Evolutionary conservation across 208 protist species (phyloP).

Genomic region (Angomonas desouzai): DNA sequence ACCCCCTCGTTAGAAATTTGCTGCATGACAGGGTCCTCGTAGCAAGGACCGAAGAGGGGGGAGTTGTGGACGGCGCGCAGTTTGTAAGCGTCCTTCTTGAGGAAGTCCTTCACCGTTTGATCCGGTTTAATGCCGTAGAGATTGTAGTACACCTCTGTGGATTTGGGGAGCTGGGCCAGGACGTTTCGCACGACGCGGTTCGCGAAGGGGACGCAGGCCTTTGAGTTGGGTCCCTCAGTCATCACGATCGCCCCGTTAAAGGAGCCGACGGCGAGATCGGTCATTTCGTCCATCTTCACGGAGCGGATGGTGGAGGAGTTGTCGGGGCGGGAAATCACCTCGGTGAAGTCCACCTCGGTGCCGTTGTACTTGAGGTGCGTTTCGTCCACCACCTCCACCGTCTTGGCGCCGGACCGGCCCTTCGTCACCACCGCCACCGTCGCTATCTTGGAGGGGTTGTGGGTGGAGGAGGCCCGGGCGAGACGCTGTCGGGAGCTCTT

Average conservation of each 20-base stretch:
- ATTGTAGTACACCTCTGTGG: slow-evolving; percentile 33
- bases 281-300: slow-evolving; percentile 17
- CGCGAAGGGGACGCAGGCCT: slow-evolving; percentile 23
- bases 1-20: slow-evolving; percentile 12
- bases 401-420: slow-evolving; percentile 8
- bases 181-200: slow-evolving; percentile 18
- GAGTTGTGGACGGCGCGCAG: slow-evolving; percentile 30
- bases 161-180: slow-evolving; percentile 16
- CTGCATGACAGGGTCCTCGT: slow-evolving; percentile 26
- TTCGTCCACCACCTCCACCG: slow-evolving; percentile 18
- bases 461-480: neutral
- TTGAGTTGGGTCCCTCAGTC: slow-evolving; percentile 32
- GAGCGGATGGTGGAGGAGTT: slow-evolving; percentile 20
- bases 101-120: slow-evolving; percentile 25
- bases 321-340: slow-evolving; percentile 27
- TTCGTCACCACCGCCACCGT: slow-evolving; percentile 35
- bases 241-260: slow-evolving; percentile 46
- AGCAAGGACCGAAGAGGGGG: slow-evolving; percentile 50
- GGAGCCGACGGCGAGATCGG: slow-evolving; percentile 24
- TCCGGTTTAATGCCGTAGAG: slow-evolving; percentile 23
- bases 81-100: slow-evolving; percentile 14
- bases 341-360: slow-evolving; percentile 27
- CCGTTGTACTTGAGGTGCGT: slow-evolving; percentile 24
- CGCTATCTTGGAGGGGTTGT: neutral
- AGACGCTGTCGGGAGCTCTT: neutral